Evolutionary conservation across 2,329 filamentous ascomycete species (phyloP).

Genomic region (Botrytis fragariae): DNA sequence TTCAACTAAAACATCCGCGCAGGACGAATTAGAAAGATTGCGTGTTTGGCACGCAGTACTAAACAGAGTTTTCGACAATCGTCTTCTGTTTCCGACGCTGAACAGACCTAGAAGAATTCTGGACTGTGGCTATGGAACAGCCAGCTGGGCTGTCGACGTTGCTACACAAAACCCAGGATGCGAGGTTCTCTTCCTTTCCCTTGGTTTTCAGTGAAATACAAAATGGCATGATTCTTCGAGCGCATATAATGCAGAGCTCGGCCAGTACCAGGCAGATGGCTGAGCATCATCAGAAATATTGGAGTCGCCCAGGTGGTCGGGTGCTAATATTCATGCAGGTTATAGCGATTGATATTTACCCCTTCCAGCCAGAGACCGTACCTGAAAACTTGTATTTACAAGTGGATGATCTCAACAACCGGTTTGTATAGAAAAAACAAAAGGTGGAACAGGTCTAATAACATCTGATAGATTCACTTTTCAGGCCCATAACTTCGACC

Average conservation of each 20-base stretch:
- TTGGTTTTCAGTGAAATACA: not conserved
- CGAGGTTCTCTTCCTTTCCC: conserved; percentile 50
- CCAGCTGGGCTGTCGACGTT: conserved; percentile 67
- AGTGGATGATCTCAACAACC: conserved; percentile 69
- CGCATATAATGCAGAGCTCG: not conserved
- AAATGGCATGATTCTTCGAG: not conserved
- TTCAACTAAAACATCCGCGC: conserved; percentile 13
- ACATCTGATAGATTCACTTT: conserved; percentile 58
- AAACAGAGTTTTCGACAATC: conserved; percentile 61
- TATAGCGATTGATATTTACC: conserved; percentile 68
- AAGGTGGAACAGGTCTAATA: conserved; percentile 10
- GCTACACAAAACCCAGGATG: conserved; percentile 62
- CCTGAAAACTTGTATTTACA: conserved; percentile 60
- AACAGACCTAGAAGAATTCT: conserved; percentile 56
- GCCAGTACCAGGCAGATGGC: not conserved
- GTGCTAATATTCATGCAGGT: conserved; percentile 49
- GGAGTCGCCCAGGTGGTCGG: not conserved
- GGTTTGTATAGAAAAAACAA: conserved; percentile 42
- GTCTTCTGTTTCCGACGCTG: conserved; percentile 69
- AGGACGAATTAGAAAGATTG: conserved; percentile 68
- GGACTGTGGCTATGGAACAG: conserved; percentile 72
- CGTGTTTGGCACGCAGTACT: conserved; percentile 63
- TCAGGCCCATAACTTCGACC: conserved; percentile 68
- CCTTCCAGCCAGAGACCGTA: conserved; percentile 62
- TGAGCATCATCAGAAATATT: not conserved